Percentiles rank a stretch among this genome's conserved stretches.
Evolutionary conservation across 352 stramenopile genomes (phyloP).

Genomic region (Globisporangium splendens): DNA sequence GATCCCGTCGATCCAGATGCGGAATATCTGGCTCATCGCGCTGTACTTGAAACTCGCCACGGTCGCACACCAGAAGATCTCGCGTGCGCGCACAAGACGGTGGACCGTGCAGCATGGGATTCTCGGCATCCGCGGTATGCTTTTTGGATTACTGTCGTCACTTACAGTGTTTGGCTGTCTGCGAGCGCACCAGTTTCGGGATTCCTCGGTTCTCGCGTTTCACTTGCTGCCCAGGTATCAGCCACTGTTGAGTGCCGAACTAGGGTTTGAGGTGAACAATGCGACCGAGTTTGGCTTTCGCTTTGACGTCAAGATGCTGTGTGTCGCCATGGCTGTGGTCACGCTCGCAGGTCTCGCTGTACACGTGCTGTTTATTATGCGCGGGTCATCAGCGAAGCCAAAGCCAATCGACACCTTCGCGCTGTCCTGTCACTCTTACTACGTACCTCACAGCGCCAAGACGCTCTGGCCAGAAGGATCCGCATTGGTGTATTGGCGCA

Average conservation of each 20-base stretch:
- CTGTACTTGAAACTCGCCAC: background rate
- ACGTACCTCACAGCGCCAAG: slow-evolving; percentile 3
- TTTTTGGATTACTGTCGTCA: slow-evolving; percentile 9
- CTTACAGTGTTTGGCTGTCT: slow-evolving; percentile 14
- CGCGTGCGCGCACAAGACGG: background rate
- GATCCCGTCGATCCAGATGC: slow-evolving; percentile 30
- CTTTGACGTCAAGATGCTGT: slow-evolving; percentile 10
- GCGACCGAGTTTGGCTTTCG: slow-evolving; percentile 10
- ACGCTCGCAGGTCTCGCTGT: background rate
- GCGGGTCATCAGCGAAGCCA: background rate
- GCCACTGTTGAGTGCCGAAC: background rate
- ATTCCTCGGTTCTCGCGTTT: background rate
- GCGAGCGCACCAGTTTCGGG: background rate
- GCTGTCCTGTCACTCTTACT: slow-evolving; percentile 6
- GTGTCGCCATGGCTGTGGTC: background rate
- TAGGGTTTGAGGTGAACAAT: slow-evolving; percentile 3
- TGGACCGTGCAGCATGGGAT: slow-evolving; percentile 3
- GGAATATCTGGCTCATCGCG: slow-evolving; percentile 25
- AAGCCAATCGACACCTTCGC: background rate
- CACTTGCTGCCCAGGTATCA: background rate
- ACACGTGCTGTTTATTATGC: background rate
- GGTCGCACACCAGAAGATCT: background rate
- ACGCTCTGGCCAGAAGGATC: background rate
- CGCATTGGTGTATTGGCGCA: slow-evolving; percentile 2
- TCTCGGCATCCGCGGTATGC: slow-evolving; percentile 7